Percentiles rank a stretch among this genome's conserved stretches.
phyloP scores from a whole-genome alignment of 306 rosid genomes.

The Vicia villosa region DNA sequence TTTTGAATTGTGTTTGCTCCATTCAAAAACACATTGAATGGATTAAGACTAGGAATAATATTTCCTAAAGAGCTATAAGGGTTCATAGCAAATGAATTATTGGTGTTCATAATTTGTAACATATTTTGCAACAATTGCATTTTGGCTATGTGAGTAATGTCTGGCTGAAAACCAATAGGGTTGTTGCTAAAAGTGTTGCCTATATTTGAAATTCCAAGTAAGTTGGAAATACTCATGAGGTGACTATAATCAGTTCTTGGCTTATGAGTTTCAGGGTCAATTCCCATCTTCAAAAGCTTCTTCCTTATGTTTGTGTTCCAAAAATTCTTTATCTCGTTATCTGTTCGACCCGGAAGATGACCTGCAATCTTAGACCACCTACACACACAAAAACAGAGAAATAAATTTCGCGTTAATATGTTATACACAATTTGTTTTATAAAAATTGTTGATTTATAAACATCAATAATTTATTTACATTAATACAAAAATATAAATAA shows the following conservation, averaged over 20 bases:
- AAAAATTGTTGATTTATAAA: no score
- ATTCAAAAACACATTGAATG: conserved; percentile 33
- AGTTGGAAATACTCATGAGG: conserved; percentile 55
- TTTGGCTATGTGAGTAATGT: conserved; percentile 62
- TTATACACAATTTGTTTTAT: no score
- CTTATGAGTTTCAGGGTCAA: conserved; percentile 91
- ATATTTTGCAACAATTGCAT: conserved; percentile 64
- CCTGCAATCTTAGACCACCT: conserved; percentile 94
- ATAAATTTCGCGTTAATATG: neutral
- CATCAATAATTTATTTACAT: no score
- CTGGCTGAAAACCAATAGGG: conserved; percentile 54
- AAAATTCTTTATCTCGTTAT: conserved; percentile 83
- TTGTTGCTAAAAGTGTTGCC: conserved; percentile 37
- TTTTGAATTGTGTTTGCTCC: conserved; percentile 24
- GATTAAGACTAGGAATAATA: conserved; percentile 42
- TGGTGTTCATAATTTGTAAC: conserved; percentile 51
- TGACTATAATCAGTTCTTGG: conserved; percentile 76
- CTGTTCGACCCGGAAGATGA: conserved; percentile 85
- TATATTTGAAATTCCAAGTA: conserved; percentile 50
- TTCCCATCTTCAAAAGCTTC: conserved; percentile 79
- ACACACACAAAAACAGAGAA: neutral
- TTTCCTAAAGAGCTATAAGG: conserved; percentile 34
- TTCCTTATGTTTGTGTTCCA: conserved; percentile 90
- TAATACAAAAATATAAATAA: no score
- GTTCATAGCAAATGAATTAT: conserved; percentile 42